Conservation (phyloP, 306 rosid genomes). For the Cucurbita moschata region DNA sequence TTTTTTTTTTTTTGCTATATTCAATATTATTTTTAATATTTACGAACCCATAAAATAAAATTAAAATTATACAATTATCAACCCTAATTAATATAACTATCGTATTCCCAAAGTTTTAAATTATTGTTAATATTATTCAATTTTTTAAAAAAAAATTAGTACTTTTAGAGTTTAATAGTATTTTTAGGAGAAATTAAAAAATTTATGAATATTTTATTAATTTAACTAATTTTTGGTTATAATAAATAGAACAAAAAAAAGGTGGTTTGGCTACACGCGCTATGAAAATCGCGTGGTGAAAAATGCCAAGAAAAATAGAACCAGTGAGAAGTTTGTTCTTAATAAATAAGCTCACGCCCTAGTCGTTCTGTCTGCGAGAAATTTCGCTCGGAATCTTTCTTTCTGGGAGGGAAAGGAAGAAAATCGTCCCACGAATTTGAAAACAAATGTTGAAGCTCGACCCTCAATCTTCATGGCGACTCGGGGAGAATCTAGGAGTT, state of each 20-base stretch:
- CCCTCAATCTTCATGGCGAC: conserved; percentile 12
- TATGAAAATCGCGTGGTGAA: conserved; percentile 4
- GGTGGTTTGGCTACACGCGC: background rate
- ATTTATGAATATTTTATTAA: no score
- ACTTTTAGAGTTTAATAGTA: no score
- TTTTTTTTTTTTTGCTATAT: no score
- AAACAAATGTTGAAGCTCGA: background rate
- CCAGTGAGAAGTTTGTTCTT: conserved; percentile 8
- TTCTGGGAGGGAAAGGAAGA: conserved; percentile 9
- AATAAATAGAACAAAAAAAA: background rate
- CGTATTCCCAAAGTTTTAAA: no score
- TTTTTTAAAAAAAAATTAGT: no score
- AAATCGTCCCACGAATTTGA: background rate
- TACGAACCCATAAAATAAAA: no score
- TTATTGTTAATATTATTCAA: no score
- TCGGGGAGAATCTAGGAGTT: background rate
- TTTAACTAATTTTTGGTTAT: no score
- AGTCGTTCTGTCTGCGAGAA: conserved; percentile 13
- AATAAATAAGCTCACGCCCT: conserved; percentile 33
- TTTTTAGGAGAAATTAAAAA: no score
- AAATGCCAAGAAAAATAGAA: background rate
- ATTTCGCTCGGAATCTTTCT: conserved; percentile 1
- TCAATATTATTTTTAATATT: no score
- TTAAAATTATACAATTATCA: no score
- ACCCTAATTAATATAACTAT: no score